These are phyloP conservation scores for Colletotrichum somersetense DNA, from an alignment of 2,329 filamentous ascomycete genomes.

Conservation along the genomic window DNA sequence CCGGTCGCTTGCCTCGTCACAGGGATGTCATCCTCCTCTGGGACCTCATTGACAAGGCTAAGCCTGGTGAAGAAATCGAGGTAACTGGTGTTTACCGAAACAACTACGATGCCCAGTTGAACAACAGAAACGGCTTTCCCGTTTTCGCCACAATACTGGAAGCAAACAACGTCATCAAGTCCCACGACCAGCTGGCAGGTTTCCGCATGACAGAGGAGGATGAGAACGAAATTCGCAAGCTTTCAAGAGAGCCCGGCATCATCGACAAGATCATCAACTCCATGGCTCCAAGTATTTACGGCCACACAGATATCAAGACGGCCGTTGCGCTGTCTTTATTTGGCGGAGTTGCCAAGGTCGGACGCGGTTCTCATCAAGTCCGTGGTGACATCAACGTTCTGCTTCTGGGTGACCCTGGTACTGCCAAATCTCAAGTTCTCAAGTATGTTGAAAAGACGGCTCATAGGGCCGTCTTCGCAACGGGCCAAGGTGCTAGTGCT, in stretches of 20 bases:
- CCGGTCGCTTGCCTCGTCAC: slow-evolving; percentile 91
- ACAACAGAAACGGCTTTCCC: slow-evolving; percentile 98
- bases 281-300: slow-evolving; percentile 97
- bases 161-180: slow-evolving; percentile 96
- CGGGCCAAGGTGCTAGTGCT: slow-evolving; percentile 95
- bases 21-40: slow-evolving; percentile 96
- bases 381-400: slow-evolving; percentile 98
- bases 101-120: slow-evolving; percentile 97
- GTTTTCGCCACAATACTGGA: slow-evolving; percentile 98
- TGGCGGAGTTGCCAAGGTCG: slow-evolving; percentile 91
- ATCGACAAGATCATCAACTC: slow-evolving; percentile 93
- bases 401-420: slow-evolving; percentile 95
- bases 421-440: slow-evolving; percentile 95
- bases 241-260: slow-evolving; percentile 91
- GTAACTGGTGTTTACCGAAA: slow-evolving; percentile 97
- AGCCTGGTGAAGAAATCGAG: slow-evolving; percentile 97
- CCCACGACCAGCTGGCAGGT: slow-evolving; percentile 96
- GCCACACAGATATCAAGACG: slow-evolving; percentile 96
- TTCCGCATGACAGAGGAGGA: slow-evolving; percentile 97
- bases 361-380: slow-evolving; percentile 89
- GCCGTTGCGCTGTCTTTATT: slow-evolving; percentile 94
- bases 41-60: slow-evolving; percentile 96
- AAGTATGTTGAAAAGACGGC: slow-evolving; percentile 99
- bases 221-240: slow-evolving; percentile 86
- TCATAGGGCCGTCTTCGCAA: slow-evolving; percentile 96